phyloP scores from a whole-genome alignment of 257 asterid genomes.

The Paraleonurus japonicus region DNA sequence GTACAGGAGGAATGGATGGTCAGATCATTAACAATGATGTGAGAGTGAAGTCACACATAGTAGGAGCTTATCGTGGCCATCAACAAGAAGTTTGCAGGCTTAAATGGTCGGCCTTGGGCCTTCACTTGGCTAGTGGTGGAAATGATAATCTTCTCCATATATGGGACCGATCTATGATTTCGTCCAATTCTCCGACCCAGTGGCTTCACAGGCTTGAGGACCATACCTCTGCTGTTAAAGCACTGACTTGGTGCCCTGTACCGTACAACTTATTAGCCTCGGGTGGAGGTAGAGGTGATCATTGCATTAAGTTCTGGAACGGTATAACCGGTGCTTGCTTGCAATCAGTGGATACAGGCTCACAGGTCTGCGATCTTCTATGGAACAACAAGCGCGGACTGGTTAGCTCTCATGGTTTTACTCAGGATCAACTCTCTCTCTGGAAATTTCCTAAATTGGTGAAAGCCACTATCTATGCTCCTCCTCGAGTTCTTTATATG shows the following conservation, averaged over 20 bases:
- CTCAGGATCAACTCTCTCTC: constrained; percentile 91
- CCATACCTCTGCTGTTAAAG: constrained; percentile 91
- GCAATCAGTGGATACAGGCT: constrained; percentile 87
- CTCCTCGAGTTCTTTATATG: constrained; percentile 89
- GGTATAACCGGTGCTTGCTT: constrained; percentile 92
- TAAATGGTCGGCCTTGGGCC: constrained; percentile 92
- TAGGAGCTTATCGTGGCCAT: constrained; percentile 77
- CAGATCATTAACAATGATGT: constrained; percentile 82
- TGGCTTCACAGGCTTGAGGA: constrained; percentile 94
- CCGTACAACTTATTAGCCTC: constrained; percentile 82
- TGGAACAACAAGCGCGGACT: constrained; percentile 92
- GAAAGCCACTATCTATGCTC: constrained; percentile 89
- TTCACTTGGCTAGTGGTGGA: constrained; percentile 92
- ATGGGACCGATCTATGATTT: constrained; percentile 80
- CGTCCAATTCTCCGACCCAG: constrained; percentile 59
- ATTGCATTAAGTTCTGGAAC: constrained; percentile 86
- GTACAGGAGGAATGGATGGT: constrained; percentile 97
- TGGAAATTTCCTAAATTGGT: constrained; percentile 98
- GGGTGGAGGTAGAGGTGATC: constrained; percentile 89
- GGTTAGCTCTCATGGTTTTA: constrained; percentile 88
- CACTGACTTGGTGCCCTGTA: constrained; percentile 97
- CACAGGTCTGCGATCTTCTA: constrained; percentile 87
- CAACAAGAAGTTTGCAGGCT: constrained; percentile 92
- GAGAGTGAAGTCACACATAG: constrained; percentile 59
- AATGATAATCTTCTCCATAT: constrained; percentile 88